Evolutionary conservation across 352 stramenopile species (phyloP).

Genomic region (Albugo candida): DNA sequence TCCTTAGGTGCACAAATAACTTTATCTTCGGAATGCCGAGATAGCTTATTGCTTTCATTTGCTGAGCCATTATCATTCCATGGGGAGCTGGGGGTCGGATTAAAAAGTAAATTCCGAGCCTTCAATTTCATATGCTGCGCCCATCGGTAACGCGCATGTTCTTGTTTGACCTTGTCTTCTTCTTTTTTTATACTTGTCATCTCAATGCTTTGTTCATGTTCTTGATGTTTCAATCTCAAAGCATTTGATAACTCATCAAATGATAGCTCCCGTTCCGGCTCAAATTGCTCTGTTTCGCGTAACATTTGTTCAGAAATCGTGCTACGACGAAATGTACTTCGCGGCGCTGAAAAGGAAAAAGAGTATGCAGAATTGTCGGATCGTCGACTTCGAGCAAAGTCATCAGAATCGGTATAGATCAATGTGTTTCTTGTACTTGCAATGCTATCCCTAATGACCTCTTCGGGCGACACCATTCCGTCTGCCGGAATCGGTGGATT

Average conservation of each 20-base stretch:
- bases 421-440: conserved; percentile 54
- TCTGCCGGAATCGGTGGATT: conserved; percentile 53
- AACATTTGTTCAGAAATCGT: conserved; percentile 75
- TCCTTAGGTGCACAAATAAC: too few relatives aligned
- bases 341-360: conserved; percentile 24
- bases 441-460: conserved; percentile 73
- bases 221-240: conserved; percentile 28
- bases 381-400: conserved; percentile 19
- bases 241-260: conserved; percentile 53
- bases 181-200: conserved; percentile 75
- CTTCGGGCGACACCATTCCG: conserved; percentile 67
- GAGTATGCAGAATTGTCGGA: conserved; percentile 31
- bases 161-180: conserved; percentile 62
- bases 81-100: too few relatives aligned
- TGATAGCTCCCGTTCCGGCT: conserved; percentile 58
- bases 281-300: conserved; percentile 65
- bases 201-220: conserved; percentile 43
- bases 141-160: conserved; percentile 68
- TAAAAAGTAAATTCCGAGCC: conserved; percentile 43
- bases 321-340: conserved; percentile 55
- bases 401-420: conserved; percentile 49
- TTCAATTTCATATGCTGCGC: conserved; percentile 75
- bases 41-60: too few relatives aligned
- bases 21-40: too few relatives aligned
- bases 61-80: too few relatives aligned